phyloP scores from a whole-genome alignment of 176 grass and related monocot species.

The Otatea glauca region DNA sequence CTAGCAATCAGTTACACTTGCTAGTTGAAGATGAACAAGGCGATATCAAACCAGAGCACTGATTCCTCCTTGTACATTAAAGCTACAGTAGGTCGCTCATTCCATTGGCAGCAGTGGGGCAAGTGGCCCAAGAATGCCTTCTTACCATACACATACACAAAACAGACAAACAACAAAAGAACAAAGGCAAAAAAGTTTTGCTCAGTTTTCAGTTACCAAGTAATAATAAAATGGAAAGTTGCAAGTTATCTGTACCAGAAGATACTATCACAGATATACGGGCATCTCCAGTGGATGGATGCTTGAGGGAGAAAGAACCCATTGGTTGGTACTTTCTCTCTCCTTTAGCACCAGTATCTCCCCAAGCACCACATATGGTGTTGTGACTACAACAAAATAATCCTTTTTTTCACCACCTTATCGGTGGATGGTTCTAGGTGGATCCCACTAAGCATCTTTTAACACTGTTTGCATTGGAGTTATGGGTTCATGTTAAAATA shows the following conservation, averaged over 20 bases:
- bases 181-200: constrained; percentile 58
- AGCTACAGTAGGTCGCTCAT: constrained; percentile 83
- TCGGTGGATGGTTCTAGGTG: not conserved
- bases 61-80: constrained; percentile 95
- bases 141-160: constrained; percentile 98
- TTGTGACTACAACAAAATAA: constrained; percentile 18
- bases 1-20: constrained; percentile 57
- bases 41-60: constrained; percentile 78
- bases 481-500: constrained; percentile 24
- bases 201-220: constrained; percentile 68
- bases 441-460: constrained; percentile 31
- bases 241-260: constrained; percentile 58
- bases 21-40: constrained; percentile 73
- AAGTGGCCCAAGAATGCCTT: constrained; percentile 96
- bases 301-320: constrained; percentile 11
- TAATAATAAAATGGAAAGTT: constrained; percentile 58
- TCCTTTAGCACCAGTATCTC: constrained; percentile 13
- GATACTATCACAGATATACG: constrained; percentile 41
- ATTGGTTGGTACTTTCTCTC: constrained; percentile 9
- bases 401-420: constrained; percentile 5
- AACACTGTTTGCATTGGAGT: not conserved
- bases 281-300: constrained; percentile 31
- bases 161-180: constrained; percentile 96
- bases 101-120: constrained; percentile 93
- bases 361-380: constrained; percentile 9